Base-by-base conservation (phyloP, 108 stramenopile genomes). In the Skeletonema potamos region DNA sequence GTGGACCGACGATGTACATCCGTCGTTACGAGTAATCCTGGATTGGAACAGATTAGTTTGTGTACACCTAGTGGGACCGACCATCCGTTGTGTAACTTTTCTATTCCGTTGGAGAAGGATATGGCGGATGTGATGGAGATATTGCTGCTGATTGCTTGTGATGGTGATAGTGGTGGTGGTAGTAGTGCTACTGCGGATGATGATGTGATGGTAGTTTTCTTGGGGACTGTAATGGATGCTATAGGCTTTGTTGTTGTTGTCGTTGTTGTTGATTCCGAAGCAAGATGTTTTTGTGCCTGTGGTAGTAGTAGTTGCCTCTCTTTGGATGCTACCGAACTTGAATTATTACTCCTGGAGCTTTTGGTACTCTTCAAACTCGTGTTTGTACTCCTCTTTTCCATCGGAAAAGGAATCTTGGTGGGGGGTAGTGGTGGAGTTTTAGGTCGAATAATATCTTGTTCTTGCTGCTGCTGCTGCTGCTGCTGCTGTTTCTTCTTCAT, bases 41-140 rank as follows among this genome's bases (percentile, higher is more conserved):
- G 73, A 22, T 39, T n/a, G 43, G 59, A 37, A 17, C 64, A 75
- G 33, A 75, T 30, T 3, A 75, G 20, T 41, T 75, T 75, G 33
- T 75, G 64, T 11, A 75, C 74, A 17, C 74, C 74, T 10, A 75
- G 41, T 39, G 54, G 74, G 11, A 65, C 74, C 4, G 58, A 36
- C 74, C 74, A 75, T 67, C 74, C 74, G 28, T 75, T 74, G 57
- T 41, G 39, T 41, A 41, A n/a, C 39, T 62, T 46, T 6, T 59
- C 54, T 0, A 60, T 27, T 5, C 39, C 37, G 51, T 20, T 29
- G 68, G 54, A 36, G 20, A 46, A 36, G 22, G 33, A 44, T 48
- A 54, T 54, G 33, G 61, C 28, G 51, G 62, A 41, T 27, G 58
- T 46, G 29, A 63, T 48, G 37, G 61, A 30, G 24, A 28, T 63